These are phyloP conservation scores for Fusarium austroafricanum DNA, from an alignment of 2,329 filamentous ascomycete species.

Conservation along the genomic window DNA sequence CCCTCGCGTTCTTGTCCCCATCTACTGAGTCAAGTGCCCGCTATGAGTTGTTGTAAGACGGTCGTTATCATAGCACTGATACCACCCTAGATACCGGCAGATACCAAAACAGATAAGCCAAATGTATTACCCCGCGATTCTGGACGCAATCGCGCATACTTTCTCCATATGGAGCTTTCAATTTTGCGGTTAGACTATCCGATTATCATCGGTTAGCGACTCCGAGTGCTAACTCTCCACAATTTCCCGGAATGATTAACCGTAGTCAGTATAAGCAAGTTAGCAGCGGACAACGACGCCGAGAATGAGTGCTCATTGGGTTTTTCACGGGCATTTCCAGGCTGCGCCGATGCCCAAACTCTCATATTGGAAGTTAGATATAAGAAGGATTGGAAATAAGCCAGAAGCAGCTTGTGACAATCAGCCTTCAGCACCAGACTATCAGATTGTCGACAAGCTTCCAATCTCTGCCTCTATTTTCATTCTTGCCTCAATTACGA, in stretches of 20 bases:
- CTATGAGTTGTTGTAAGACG: neutral
- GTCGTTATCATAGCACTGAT: neutral
- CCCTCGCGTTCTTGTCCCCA: neutral
- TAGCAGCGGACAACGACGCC: no score
- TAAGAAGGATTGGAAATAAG: neutral
- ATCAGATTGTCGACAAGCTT: neutral
- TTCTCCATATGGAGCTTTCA: neutral
- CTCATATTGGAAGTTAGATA: neutral
- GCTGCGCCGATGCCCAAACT: fast-evolving
- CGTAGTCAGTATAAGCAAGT: neutral
- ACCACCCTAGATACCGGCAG: neutral
- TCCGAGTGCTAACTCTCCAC: slow-evolving; percentile 6
- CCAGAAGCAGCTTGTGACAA: neutral
- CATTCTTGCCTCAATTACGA: fast-evolving
- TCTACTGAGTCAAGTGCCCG: neutral
- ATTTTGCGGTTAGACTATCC: slow-evolving; percentile 2
- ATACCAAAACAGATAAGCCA: neutral
- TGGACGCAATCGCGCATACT: neutral
- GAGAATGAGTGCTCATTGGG: neutral
- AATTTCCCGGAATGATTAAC: slow-evolving; percentile 7
- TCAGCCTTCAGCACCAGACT: neutral
- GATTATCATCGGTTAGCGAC: neutral
- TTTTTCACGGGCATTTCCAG: neutral
- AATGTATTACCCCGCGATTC: slow-evolving; percentile 7
- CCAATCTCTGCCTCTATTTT: fast-evolving